phyloP scores from a whole-genome alignment of 768 basidiomycete genomes.

The Hydnomerulius pinastri region DNA sequence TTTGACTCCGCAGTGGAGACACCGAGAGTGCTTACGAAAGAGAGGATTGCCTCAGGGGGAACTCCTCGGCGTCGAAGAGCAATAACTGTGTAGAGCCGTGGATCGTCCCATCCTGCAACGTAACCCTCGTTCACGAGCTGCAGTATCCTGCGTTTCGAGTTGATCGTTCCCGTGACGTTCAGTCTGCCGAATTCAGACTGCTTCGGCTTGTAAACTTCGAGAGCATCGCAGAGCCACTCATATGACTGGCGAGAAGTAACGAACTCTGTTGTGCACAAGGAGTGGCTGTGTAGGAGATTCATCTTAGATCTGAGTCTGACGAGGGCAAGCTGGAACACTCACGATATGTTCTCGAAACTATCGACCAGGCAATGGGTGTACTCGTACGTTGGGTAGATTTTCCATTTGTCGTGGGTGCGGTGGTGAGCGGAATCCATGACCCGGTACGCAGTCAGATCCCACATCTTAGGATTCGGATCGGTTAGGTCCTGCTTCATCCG shows the following conservation, averaged over 20 bases:
- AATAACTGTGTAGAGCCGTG: constrained; percentile 94
- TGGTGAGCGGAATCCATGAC: constrained; percentile 91
- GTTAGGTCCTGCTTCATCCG: constrained; percentile 97
- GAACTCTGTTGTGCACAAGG: constrained; percentile 95
- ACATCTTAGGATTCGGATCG: constrained; percentile 97
- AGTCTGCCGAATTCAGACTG: constrained; percentile 97
- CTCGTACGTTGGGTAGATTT: constrained; percentile 97
- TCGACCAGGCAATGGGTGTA: constrained; percentile 98
- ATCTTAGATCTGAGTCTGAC: neutral
- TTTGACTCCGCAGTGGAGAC: constrained; percentile 84
- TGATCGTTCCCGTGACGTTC: constrained; percentile 91
- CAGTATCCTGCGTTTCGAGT: constrained; percentile 94
- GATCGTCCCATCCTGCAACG: constrained; percentile 96
- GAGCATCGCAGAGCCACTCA: constrained; percentile 97
- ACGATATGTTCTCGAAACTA: constrained; percentile 99
- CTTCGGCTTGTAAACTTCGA: constrained; percentile 96
- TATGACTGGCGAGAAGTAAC: constrained; percentile 95
- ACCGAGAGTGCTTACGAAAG: constrained; percentile 92
- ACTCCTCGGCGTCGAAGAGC: constrained; percentile 93
- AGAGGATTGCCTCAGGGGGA: constrained; percentile 93
- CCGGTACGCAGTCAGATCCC: constrained; percentile 97
- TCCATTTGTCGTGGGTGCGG: constrained; percentile 91
- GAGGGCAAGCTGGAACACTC: constrained; percentile 36
- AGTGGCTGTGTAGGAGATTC: constrained; percentile 62
- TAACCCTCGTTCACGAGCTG: constrained; percentile 82